A percentile compares a stretch with the other conserved stretches of the same genome.
These are phyloP conservation scores for Solanum etuberosum DNA, from an alignment of 257 asterid species.

Conservation along the genomic window DNA sequence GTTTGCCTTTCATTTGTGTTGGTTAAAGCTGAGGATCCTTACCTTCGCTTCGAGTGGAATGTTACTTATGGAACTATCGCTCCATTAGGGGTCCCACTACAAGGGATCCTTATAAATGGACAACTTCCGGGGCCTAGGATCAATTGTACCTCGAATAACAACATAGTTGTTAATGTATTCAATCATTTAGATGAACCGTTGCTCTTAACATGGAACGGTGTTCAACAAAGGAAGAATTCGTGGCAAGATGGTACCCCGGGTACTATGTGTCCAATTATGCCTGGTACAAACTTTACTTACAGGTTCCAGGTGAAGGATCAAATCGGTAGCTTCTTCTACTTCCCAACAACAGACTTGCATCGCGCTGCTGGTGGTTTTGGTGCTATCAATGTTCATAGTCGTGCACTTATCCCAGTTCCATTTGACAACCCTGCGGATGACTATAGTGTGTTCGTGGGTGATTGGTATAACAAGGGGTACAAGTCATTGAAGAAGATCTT, in stretches of 20 bases:
- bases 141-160: background rate
- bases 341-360: slow-evolving; percentile 2
- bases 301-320: slow-evolving; percentile 5
- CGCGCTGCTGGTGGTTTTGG: slow-evolving; percentile 6
- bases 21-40: slow-evolving; percentile 2
- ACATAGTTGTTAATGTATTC: background rate
- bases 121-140: background rate
- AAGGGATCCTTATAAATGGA: slow-evolving; percentile 1
- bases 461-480: slow-evolving; percentile 6
- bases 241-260: slow-evolving; percentile 11
- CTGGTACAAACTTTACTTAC: slow-evolving; percentile 6
- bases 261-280: slow-evolving; percentile 8
- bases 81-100: slow-evolving; percentile 5
- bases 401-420: slow-evolving; percentile 1
- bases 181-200: slow-evolving; percentile 1
- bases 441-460: background rate
- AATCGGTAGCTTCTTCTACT: slow-evolving; percentile 3
- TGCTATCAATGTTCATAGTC: background rate
- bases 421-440: slow-evolving; percentile 1
- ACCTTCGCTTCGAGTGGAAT: background rate
- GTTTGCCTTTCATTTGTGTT: background rate
- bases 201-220: background rate
- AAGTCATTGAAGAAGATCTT: background rate
- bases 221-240: slow-evolving; percentile 7
- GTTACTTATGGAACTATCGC: background rate